phyloP scores from a whole-genome alignment of 2,329 filamentous ascomycete genomes.

The Penicillium sp. region DNA sequence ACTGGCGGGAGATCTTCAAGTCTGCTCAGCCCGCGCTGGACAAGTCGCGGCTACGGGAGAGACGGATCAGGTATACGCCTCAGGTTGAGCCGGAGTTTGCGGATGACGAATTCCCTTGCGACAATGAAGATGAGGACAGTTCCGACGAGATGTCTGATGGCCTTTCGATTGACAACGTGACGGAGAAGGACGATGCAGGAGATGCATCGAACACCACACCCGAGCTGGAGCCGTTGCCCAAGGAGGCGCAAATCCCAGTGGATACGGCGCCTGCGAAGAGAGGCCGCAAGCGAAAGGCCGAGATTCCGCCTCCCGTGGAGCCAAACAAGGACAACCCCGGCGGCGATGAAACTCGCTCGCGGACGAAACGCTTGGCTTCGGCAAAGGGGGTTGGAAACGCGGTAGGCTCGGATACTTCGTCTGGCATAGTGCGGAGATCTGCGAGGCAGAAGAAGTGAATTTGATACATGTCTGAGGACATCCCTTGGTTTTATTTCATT shows the following conservation, averaged over 20 bases:
- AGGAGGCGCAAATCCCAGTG: background rate
- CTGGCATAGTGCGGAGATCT: slow-evolving; percentile 31
- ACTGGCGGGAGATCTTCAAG: slow-evolving; percentile 50
- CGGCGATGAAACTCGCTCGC: slow-evolving; percentile 8
- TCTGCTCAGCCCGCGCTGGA: slow-evolving; percentile 35
- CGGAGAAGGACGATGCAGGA: slow-evolving; percentile 18
- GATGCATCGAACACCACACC: slow-evolving; percentile 27
- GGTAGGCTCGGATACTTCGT: slow-evolving; percentile 6
- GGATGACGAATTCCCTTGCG: slow-evolving; percentile 15
- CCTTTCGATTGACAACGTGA: slow-evolving; percentile 12
- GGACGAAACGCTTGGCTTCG: slow-evolving; percentile 28
- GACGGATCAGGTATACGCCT: slow-evolving; percentile 1
- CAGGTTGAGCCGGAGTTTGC: background rate
- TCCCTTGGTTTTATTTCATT: background rate
- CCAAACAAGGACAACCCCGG: slow-evolving; percentile 10
- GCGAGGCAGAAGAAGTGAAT: slow-evolving; percentile 31
- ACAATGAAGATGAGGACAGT: slow-evolving; percentile 13
- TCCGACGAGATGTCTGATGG: slow-evolving; percentile 24
- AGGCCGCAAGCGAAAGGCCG: slow-evolving; percentile 23
- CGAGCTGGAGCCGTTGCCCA: slow-evolving; percentile 18
- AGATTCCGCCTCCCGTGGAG: slow-evolving; percentile 10
- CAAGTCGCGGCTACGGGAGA: slow-evolving; percentile 23
- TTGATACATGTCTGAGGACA: background rate
- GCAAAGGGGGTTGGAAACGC: slow-evolving; percentile 20
- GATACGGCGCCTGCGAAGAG: slow-evolving; percentile 12